Conservation (phyloP, 2,329 filamentous ascomycete species). For the Colletotrichum tabaci region DNA sequence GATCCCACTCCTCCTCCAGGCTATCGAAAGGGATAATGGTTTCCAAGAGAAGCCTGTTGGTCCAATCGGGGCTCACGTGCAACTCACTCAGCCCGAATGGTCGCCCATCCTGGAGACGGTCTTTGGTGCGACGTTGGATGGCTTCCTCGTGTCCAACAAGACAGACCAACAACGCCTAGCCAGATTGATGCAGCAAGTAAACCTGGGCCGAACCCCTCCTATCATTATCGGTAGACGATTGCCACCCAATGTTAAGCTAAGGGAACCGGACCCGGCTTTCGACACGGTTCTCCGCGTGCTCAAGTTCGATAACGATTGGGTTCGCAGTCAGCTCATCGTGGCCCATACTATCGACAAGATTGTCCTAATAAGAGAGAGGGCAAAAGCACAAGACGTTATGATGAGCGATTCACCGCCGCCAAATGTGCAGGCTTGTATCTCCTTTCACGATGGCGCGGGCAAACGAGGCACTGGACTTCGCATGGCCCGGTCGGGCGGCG, state of each 20-base stretch:
- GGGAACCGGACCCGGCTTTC: conserved; percentile 81
- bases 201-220: conserved; percentile 61
- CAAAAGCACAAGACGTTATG: conserved; percentile 79
- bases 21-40: conserved; percentile 77
- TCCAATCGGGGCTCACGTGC: conserved; percentile 84
- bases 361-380: conserved; percentile 79
- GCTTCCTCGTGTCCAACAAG: conserved; percentile 86
- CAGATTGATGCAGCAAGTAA: conserved; percentile 72
- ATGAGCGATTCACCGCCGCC: conserved; percentile 70
- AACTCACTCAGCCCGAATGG: conserved; percentile 86
- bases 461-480: conserved; percentile 50
- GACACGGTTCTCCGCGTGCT: conserved; percentile 86
- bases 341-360: conserved; percentile 87
- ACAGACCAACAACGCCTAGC: conserved; percentile 80
- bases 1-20: conserved; percentile 74
- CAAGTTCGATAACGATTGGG: conserved; percentile 84
- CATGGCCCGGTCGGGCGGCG: conserved; percentile 26
- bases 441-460: conserved; percentile 69
- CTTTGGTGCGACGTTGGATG: conserved; percentile 78
- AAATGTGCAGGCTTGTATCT: conserved; percentile 83
- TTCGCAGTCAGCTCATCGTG: conserved; percentile 88
- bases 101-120: conserved; percentile 84
- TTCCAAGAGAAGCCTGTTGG: conserved; percentile 85
- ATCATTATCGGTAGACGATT: conserved; percentile 75
- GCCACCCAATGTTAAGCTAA: conserved; percentile 70